Percentiles rank a stretch among this genome's conserved stretches.
These are phyloP conservation scores for Ascochyta koolunga DNA, from an alignment of 2,329 filamentous ascomycete species.

Conservation along the genomic window DNA sequence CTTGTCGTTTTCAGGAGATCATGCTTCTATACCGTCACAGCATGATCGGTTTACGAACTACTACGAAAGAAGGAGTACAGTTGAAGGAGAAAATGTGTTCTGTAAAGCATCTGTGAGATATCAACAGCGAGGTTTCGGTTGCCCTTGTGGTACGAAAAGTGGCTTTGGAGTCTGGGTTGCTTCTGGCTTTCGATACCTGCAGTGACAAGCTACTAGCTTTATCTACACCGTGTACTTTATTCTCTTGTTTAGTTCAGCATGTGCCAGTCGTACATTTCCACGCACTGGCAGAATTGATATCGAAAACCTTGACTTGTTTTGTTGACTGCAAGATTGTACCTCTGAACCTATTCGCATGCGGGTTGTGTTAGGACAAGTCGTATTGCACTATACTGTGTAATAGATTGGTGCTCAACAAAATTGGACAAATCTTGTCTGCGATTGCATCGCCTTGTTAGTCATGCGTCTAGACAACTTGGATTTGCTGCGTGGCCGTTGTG, in stretches of 20 bases:
- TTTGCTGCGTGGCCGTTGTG: not conserved
- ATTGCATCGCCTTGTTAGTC: not conserved
- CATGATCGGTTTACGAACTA: not conserved
- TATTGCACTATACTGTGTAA: not conserved
- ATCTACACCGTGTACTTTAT: conserved; percentile 11
- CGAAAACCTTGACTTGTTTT: too few species aligned
- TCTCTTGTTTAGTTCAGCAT: conserved; percentile 9
- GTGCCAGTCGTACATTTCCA: not conserved
- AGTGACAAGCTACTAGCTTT: conserved; percentile 4
- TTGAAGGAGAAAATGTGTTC: conserved; percentile 3
- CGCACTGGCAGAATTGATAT: not conserved
- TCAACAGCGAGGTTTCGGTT: conserved; percentile 7
- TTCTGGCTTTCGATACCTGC: conserved; percentile 10
- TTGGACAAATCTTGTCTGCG: not conserved
- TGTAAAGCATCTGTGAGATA: conserved; percentile 20
- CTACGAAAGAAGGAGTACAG: not conserved
- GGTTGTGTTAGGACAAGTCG: not conserved
- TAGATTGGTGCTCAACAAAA: not conserved
- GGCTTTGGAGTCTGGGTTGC: conserved; percentile 5
- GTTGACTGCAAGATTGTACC: too few species aligned
- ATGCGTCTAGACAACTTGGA: too few species aligned
- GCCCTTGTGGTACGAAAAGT: conserved; percentile 9
- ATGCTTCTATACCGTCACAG: not conserved
- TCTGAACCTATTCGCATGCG: too few species aligned
- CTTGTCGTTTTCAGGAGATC: not conserved